A percentile compares a stretch with the other conserved stretches of the same genome.
These are phyloP conservation scores for Penicillium sp. DNA, from an alignment of 2,329 filamentous ascomycete genomes.

Conservation along the genomic window DNA sequence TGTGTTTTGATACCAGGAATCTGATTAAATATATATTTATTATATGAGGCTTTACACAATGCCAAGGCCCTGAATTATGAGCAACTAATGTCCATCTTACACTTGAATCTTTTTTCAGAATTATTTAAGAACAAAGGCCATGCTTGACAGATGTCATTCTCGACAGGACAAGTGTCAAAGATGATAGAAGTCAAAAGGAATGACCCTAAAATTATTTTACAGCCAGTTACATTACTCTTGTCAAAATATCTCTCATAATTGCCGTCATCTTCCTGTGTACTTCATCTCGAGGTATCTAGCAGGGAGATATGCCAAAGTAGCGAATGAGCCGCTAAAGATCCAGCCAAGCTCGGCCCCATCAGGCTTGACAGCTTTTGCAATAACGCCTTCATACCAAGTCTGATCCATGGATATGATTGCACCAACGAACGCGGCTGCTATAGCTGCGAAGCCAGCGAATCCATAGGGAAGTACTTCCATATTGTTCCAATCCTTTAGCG, in stretches of 20 bases:
- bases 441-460: not conserved
- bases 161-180: no score
- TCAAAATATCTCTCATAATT: not conserved
- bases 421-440: not conserved
- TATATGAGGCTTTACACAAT: no score
- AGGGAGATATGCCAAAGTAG: not conserved
- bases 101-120: no score
- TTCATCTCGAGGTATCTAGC: conserved; percentile 1
- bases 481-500: not conserved
- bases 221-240: no score
- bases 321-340: conserved; percentile 2
- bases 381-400: not conserved
- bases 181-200: no score
- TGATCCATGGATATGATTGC: not conserved
- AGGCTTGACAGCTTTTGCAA: conserved; percentile 1
- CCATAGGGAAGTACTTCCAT: not conserved
- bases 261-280: not conserved
- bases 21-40: no score
- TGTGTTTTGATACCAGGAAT: no score
- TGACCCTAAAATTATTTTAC: no score
- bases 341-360: not conserved
- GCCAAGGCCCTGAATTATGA: no score
- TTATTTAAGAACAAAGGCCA: no score
- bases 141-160: no score
- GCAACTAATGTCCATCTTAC: no score